Evolutionary conservation across 768 basidiomycete species (phyloP), one percentile per base, ranked within the genome.

Genomic region (Boletus speciosus): DNA sequence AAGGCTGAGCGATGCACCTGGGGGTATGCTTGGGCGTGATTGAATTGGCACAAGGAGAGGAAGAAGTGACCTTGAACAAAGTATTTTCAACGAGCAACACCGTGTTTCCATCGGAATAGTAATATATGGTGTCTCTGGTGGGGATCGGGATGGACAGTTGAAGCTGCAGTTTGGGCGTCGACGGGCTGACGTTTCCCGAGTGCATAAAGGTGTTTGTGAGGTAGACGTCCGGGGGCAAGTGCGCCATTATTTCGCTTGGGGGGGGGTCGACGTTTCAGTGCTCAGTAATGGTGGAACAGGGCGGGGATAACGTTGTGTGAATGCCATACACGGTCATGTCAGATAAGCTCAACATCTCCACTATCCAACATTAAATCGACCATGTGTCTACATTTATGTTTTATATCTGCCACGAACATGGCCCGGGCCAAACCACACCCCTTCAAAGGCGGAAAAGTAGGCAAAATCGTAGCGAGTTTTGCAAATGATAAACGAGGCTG

Each of bases 21-120:
- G 60, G 5, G 6, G 25, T 53, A 39, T 66, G 58, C 47, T 62
- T 72, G 35, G 64, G 65, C 39, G 61, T 54, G 44, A 63, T 23
- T 41, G 39, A 56, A 32, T 66, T 58, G 12, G 21, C 2, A 50
- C 53, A 38, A 47, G 23, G 50, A 44, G 41, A 21, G 36, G 16
- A 39, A 47, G 21, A 40, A 58, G 60, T 34, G 60, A 82, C 81
- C 73, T 79, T 80, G 72, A 82, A 82, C 19, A 82, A 52, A 0
- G 69, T 75, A 38, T 72, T 73, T 55, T 70, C 71, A 14, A 81
- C 75, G 32, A 75, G 71, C 1, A 83, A 59, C 31, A 77, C 69
- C 38, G 74, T 76, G 44, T 71, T 71, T 21, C 76, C 78, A 52
- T 68, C 69, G 0, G 68, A 68, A 44, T 69, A 68, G 58, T 74